A percentile compares a stretch with the other conserved stretches of the same genome.
phyloP scores from a whole-genome alignment of 352 stramenopile genomes.

The Pythium phragmiticola region DNA sequence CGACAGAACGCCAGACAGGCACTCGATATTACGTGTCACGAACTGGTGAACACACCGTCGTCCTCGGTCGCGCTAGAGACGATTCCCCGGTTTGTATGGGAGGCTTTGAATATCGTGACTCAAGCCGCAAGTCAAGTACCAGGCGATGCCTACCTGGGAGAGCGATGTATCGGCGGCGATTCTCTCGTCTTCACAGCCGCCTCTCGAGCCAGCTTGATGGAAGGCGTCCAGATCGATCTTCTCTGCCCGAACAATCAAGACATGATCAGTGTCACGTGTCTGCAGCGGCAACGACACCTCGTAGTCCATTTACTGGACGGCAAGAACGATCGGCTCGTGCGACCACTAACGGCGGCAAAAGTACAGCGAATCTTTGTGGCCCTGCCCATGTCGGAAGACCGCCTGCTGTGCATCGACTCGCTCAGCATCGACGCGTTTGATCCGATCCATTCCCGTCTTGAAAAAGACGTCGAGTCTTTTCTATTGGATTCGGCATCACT shows the following conservation, averaged over 20 bases:
- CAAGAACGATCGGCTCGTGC: conserved; percentile 29
- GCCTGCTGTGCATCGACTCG: conserved; percentile 60
- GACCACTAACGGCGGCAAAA: conserved; percentile 24
- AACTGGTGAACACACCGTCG: conserved; percentile 19
- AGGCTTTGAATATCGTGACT: conserved; percentile 33
- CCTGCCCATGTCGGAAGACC: conserved; percentile 49
- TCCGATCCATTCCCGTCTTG: conserved; percentile 32
- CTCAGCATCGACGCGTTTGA: conserved; percentile 51
- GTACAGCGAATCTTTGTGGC: conserved; percentile 38
- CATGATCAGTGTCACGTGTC: conserved; percentile 43
- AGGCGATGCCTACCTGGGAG: conserved; percentile 56
- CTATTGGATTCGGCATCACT: conserved; percentile 32
- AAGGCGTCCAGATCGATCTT: conserved; percentile 35
- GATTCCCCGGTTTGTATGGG: conserved; percentile 30
- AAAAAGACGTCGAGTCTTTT: conserved; percentile 57
- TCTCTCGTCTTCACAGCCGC: conserved; percentile 36
- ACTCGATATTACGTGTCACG: conserved; percentile 22
- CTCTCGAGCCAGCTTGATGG: conserved; percentile 53
- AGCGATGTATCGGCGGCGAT: conserved; percentile 32
- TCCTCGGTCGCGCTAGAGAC: conserved; percentile 18
- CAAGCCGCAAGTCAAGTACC: conserved; percentile 28
- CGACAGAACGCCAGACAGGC: conserved; percentile 31
- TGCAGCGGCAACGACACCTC: conserved; percentile 34
- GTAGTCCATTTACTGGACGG: conserved; percentile 35
- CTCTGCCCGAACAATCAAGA: conserved; percentile 28